phyloP scores from a whole-genome alignment of 805 yeast species.

The Pichia californica region DNA sequence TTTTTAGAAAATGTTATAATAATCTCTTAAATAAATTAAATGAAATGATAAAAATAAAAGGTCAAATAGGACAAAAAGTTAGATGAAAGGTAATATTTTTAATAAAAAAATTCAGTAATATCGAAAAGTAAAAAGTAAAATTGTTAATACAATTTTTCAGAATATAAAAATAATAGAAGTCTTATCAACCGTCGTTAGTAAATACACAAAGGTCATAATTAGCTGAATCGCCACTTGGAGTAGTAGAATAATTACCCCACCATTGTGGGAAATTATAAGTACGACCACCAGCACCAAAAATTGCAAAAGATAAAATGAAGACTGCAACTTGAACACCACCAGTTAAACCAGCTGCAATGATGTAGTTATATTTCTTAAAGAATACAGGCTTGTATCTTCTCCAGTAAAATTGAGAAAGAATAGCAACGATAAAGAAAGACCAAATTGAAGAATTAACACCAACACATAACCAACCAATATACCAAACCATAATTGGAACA shows the following conservation, averaged over 20 bases:
- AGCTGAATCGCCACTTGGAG: background rate
- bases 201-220: background rate
- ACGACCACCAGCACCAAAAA: slow-evolving; percentile 28
- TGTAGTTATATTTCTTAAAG: slow-evolving; percentile 42
- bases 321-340: slow-evolving; percentile 36
- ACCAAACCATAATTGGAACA: slow-evolving; percentile 27
- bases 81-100: too few species aligned
- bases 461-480: slow-evolving; percentile 28
- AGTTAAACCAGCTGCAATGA: slow-evolving; percentile 43
- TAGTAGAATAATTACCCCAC: slow-evolving; percentile 26
- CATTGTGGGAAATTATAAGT: slow-evolving; percentile 27
- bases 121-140: too few species aligned
- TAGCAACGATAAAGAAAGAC: slow-evolving; percentile 24
- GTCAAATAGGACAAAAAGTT: too few species aligned
- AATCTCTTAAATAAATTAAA: too few species aligned
- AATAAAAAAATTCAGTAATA: too few species aligned
- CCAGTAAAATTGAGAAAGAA: slow-evolving; percentile 22
- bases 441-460: slow-evolving; percentile 31
- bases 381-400: slow-evolving; percentile 22
- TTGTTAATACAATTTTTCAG: too few species aligned
- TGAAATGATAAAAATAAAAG: too few species aligned
- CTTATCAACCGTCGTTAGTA: background rate
- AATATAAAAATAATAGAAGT: too few species aligned
- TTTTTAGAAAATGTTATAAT: too few species aligned
- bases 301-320: slow-evolving; percentile 28